phyloP scores from a whole-genome alignment of 2,329 filamentous ascomycete species.

The Neoascochyta sp. region DNA sequence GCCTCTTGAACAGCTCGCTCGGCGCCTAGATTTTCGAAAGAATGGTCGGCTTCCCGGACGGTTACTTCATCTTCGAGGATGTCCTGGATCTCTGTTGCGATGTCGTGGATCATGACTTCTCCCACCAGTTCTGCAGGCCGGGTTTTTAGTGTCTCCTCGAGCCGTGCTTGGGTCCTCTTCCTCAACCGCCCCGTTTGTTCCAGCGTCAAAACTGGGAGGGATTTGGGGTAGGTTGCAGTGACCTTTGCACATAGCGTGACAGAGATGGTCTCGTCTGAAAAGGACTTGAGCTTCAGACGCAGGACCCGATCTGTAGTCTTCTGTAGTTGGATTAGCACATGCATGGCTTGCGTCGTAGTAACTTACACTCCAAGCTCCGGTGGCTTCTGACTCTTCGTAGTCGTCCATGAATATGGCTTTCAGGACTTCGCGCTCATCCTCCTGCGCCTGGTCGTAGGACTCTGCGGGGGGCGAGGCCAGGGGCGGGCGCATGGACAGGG shows the following conservation, averaged over 20 bases:
- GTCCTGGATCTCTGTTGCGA: conserved; percentile 60
- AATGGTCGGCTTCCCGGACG: conserved; percentile 68
- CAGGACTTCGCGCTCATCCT: conserved; percentile 81
- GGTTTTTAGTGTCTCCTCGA: conserved; percentile 65
- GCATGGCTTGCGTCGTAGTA: neutral
- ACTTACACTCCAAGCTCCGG: conserved; percentile 79
- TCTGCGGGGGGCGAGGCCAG: conserved; percentile 48
- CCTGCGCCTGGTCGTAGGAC: conserved; percentile 74
- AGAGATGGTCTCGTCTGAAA: conserved; percentile 66
- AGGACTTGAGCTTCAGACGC: conserved; percentile 72
- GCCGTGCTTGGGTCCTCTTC: conserved; percentile 66
- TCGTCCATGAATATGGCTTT: conserved; percentile 88
- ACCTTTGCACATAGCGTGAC: conserved; percentile 74
- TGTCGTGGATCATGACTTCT: conserved; percentile 63
- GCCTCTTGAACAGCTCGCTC: conserved; percentile 82
- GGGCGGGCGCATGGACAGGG: conserved; percentile 31
- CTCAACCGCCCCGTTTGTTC: conserved; percentile 63
- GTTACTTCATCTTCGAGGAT: conserved; percentile 82
- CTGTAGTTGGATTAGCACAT: conserved; percentile 38
- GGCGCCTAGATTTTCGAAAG: conserved; percentile 82
- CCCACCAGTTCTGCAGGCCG: conserved; percentile 63
- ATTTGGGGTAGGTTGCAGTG: conserved; percentile 88
- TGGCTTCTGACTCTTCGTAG: conserved; percentile 69
- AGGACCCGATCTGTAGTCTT: conserved; percentile 78
- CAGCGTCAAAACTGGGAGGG: conserved; percentile 67